phyloP scores from a whole-genome alignment of 2,329 filamentous ascomycete species.

The Neofusicoccum laricinum region DNA sequence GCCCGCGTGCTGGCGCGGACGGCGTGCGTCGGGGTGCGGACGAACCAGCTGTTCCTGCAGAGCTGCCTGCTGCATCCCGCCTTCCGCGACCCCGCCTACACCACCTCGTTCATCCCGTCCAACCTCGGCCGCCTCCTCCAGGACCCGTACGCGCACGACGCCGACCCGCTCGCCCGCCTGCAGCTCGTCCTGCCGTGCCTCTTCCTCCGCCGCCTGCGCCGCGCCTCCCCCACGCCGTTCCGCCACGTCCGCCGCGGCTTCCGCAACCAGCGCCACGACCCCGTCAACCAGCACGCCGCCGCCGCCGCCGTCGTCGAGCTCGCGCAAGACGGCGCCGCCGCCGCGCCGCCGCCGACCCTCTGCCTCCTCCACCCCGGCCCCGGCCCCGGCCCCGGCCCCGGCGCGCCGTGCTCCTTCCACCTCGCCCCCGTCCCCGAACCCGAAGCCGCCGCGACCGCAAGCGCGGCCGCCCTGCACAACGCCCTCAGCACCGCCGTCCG shows the following conservation, averaged over 20 bases:
- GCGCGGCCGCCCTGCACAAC: no score
- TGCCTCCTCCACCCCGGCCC: no score
- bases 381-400: no score
- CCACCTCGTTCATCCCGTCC: slow-evolving; percentile 30
- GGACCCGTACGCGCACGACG: no score
- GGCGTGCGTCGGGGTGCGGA: slow-evolving; percentile 15
- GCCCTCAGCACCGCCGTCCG: slow-evolving; percentile 19
- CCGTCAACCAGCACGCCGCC: no score
- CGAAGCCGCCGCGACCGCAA: no score
- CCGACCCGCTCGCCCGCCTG: no score
- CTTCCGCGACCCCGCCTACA: slow-evolving; percentile 38
- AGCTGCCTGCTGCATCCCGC: slow-evolving; percentile 7
- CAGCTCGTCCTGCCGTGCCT: neutral
- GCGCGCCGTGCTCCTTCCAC: no score
- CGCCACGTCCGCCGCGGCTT: slow-evolving; percentile 27
- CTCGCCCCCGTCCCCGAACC: no score
- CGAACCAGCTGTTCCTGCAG: slow-evolving; percentile 17
- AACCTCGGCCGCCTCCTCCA: slow-evolving; percentile 27
- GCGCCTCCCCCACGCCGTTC: slow-evolving; percentile 18
- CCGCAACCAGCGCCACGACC: slow-evolving; percentile 35
- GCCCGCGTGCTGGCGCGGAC: slow-evolving; percentile 14
- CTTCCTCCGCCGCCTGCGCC: neutral
- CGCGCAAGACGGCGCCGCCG: no score
- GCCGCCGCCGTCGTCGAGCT: no score
- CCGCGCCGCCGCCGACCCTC: no score